Evolutionary conservation across 768 basidiomycete species (phyloP), one percentile per base, ranked within the genome.

Genomic region (Strobilomyces dryophilus): DNA sequence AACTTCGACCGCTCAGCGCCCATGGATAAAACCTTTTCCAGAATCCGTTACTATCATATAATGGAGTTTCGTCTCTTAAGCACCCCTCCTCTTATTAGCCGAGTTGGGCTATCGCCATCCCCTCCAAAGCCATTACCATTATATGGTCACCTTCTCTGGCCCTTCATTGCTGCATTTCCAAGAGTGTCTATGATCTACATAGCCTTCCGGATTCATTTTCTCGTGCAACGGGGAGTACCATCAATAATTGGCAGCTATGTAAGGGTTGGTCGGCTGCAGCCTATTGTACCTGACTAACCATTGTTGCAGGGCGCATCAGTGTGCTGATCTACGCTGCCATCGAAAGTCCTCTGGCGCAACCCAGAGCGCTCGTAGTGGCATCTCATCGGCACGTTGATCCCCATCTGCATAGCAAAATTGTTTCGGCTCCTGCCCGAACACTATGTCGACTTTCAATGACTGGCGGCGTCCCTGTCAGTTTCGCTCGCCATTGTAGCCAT

Each of bases 271-370:
- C 47, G 32, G 14, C 15, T 42, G 15, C 36, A 27, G 12, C 1
- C 9, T 40, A 14, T 18, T 49, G n/a, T 12, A 17, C 29, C 18
- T 47, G 17, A 40, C 39, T 8, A 17, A 51, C 29, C n/a, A 7
- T 49, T 32, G 44, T 32, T 18, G 24, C 60, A 82, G 82, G 81
- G 78, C 20, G 80, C 80, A 21, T 77, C 77, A 11, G 81, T 7
- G 76, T 81, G 9, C 70, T 83, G 41, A 73, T 79, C 29, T 82
- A 80, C 53, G 80, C 78, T 17, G 72, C 75, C 2, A 72, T 82
- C 45, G 79, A 83, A 20, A 69, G 73, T 5, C 80, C 80, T 8
- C 61, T 82, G 36, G 76, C 78, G 0, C 81, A 83, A 64, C 80
- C 80, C 14, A 74, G 79, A 15, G 66, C 76, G 1, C 68, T 82